Base-by-base conservation (phyloP, 2,329 filamentous ascomycete genomes). In the Colletotrichum eleusines region DNA sequence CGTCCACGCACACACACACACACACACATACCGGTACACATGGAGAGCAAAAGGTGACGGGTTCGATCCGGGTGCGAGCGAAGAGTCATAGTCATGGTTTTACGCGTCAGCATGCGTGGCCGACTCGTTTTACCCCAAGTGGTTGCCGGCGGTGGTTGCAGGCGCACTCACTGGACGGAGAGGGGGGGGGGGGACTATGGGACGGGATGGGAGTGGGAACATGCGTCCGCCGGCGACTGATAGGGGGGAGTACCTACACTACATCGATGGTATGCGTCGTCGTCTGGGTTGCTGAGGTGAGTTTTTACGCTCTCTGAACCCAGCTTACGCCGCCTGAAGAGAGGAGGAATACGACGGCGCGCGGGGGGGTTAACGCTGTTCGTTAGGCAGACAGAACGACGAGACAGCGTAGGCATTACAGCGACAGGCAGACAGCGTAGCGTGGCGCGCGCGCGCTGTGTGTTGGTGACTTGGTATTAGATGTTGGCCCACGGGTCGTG, bases 101-200 rank as follows among this genome's bases (percentile, higher is more conserved):
- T 46, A 38, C 31, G 46, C 60, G 46, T 48, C 35, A 8, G 66
- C 66, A 60, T 69, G 62, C 65, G 66, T 31, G 54, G 44, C 53
- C 38, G 38, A 26, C 61, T 46, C 20, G 26, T 16, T n/a, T 31
- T n/a, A 31, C 20, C 57, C 18, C 38, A 18, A 35, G 14, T 33
- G 7, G 31, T 33, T 42, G 20, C 16, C 16, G 12, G 42, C 35
- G 42, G 60, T 23, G 28, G 42, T n/a, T 20, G 20, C 42, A 12
- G 28, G 40, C 59, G 42, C 44, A 18, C 40, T 42, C 42, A 33
- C n/a, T n/a, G n/a, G 66, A 46, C 38, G 65, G 38, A 4, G 16
- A 9, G 4, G 14, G 14, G 9, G 35, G 11, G 11, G 35, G 35
- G 38, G 14, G 12, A 38, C 5, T 1, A 42, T 31, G 3, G 58